Evolutionary conservation across 345 rosid genomes (phyloP).

Genomic region (Bruguiera gymnorhiza): DNA sequence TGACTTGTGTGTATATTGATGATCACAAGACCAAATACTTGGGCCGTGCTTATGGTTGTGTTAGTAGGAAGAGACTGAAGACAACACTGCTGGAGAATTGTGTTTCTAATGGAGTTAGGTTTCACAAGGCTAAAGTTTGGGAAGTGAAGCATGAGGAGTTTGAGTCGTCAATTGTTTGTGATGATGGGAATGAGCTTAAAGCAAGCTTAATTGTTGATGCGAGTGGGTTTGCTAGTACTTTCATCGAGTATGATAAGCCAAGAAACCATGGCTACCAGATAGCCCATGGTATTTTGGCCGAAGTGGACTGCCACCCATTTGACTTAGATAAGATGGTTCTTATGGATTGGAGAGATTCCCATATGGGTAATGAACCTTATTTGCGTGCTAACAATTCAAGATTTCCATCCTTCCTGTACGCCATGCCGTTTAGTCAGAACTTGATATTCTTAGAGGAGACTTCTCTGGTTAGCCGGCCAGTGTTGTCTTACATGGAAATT

Average conservation of each 20-base stretch:
- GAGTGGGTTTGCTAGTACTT: constrained; percentile 50
- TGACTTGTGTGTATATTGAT: constrained; percentile 43
- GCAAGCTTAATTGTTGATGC: constrained; percentile 61
- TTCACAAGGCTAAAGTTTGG: constrained; percentile 61
- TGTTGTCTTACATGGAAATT: constrained; percentile 46
- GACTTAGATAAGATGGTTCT: constrained; percentile 66
- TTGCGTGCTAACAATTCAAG: constrained; percentile 40
- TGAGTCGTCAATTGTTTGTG: constrained; percentile 42
- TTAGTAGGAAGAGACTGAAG: constrained; percentile 46
- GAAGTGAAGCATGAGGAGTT: constrained; percentile 54
- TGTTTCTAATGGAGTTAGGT: constrained; percentile 42
- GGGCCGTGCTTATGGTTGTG: constrained; percentile 59
- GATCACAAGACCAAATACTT: constrained; percentile 48
- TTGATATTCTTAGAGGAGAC: constrained; percentile 62
- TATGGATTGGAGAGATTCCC: constrained; percentile 80
- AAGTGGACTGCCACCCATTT: constrained; percentile 63
- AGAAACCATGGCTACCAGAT: constrained; percentile 68
- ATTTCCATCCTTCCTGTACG: constrained; percentile 55
- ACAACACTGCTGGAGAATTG: constrained; percentile 44
- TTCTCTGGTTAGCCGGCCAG: constrained; percentile 57
- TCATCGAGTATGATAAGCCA: constrained; percentile 43
- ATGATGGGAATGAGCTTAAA: constrained; percentile 50
- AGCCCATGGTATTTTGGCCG: constrained; percentile 67
- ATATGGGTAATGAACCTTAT: constrained; percentile 58
- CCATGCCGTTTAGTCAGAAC: constrained; percentile 56